phyloP scores from a whole-genome alignment of 2,329 filamentous ascomycete genomes.

The Knoxdaviesia capensis region DNA sequence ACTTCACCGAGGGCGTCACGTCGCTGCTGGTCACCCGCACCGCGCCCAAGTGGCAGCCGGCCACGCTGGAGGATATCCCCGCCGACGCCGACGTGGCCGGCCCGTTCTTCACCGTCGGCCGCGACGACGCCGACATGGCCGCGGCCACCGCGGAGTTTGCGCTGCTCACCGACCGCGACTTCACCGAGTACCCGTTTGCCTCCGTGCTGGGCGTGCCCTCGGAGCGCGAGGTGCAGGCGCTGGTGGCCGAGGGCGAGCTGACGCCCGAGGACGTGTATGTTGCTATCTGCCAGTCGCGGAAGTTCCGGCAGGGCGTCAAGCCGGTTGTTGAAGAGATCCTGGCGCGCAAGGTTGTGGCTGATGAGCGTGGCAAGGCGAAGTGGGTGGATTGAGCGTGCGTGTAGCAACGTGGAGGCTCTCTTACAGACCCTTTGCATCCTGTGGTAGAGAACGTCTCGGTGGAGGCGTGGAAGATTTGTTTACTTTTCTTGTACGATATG shows the following conservation, averaged over 20 bases:
- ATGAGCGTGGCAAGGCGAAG: conserved; percentile 19
- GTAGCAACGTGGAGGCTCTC: not conserved
- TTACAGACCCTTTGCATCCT: not conserved
- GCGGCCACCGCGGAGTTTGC: conserved; percentile 21
- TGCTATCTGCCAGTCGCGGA: conserved; percentile 37
- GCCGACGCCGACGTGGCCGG: conserved; percentile 25
- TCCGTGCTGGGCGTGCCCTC: conserved; percentile 49
- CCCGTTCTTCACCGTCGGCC: conserved; percentile 42
- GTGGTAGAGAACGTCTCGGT: not conserved
- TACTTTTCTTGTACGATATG: no score
- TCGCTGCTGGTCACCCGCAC: conserved; percentile 55
- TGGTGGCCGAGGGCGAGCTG: conserved; percentile 19
- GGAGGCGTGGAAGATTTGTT: not conserved
- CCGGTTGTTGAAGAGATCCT: conserved; percentile 52
- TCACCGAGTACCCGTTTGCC: conserved; percentile 51
- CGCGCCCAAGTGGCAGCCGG: conserved; percentile 57
- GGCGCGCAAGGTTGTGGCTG: conserved; percentile 34
- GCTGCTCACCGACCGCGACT: conserved; percentile 44
- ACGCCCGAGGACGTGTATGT: conserved; percentile 38
- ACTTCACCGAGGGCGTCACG: conserved; percentile 84
- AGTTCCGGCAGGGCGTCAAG: conserved; percentile 47
- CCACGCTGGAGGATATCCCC: conserved; percentile 46
- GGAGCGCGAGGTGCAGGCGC: conserved; percentile 36
- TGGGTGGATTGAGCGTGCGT: conserved; percentile 12
- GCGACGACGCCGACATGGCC: conserved; percentile 14